Percentiles rank a stretch among this genome's conserved stretches.
These are phyloP conservation scores for Naumovozyma dairenensis DNA, from an alignment of 805 yeast species.

Conservation along the genomic window DNA sequence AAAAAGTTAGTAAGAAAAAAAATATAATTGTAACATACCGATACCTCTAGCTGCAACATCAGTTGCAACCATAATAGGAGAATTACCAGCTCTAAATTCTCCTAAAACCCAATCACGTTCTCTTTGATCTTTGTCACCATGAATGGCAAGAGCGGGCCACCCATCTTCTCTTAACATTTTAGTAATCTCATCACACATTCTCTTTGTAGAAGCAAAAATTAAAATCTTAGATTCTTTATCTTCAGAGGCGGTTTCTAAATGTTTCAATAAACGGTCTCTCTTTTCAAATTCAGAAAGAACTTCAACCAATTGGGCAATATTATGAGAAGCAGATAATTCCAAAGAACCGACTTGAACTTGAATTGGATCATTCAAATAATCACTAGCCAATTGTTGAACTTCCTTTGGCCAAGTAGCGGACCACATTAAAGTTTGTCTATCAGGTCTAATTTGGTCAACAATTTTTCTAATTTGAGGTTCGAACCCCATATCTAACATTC, in stretches of 20 bases:
- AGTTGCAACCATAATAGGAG: slow-evolving; percentile 97
- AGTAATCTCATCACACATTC: slow-evolving; percentile 94
- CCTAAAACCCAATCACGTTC: slow-evolving; percentile 98
- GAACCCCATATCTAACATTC: slow-evolving; percentile 99
- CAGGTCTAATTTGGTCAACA: slow-evolving; percentile 97
- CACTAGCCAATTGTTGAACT: slow-evolving; percentile 86
- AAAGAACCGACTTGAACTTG: slow-evolving; percentile 95
- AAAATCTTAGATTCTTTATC: slow-evolving; percentile 67
- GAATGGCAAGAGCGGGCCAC: slow-evolving; percentile 97
- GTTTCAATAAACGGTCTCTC: slow-evolving; percentile 79
- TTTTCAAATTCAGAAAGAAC: slow-evolving; percentile 87
- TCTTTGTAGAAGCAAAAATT: slow-evolving; percentile 92
- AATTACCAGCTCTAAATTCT: slow-evolving; percentile 85
- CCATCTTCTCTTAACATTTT: slow-evolving; percentile 89
- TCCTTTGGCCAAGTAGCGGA: slow-evolving; percentile 99
- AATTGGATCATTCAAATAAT: slow-evolving; percentile 84
- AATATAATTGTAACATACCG: slow-evolving; percentile 56
- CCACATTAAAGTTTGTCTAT: slow-evolving; percentile 99
- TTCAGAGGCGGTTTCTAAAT: slow-evolving; percentile 69
- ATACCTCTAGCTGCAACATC: slow-evolving; percentile 99
- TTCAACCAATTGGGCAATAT: slow-evolving; percentile 86
- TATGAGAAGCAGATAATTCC: slow-evolving; percentile 94
- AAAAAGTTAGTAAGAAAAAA: slow-evolving; percentile 10
- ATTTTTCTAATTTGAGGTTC: slow-evolving; percentile 99
- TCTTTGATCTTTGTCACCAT: slow-evolving; percentile 95